Evolutionary conservation across 176 grass and related monocot genomes (phyloP).

Genomic region (Oropetium thomaeum): DNA sequence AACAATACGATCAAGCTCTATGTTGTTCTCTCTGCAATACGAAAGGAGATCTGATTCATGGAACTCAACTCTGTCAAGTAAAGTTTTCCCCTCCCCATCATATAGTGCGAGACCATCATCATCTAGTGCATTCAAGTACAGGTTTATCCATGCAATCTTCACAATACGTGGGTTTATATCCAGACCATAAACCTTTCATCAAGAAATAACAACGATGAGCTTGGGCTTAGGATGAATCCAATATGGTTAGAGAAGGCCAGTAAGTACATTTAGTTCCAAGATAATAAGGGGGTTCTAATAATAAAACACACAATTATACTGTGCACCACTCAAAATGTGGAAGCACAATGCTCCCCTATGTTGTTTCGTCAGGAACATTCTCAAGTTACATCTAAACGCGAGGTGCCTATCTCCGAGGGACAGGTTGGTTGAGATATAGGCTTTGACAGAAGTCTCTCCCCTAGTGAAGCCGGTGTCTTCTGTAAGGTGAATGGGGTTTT

Average conservation of each 20-base stretch:
- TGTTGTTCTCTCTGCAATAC: conserved; percentile 89
- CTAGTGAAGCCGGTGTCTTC: no score
- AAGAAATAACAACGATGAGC: conserved; percentile 2
- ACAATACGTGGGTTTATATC: conserved; percentile 98
- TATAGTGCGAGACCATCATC: conserved; percentile 76
- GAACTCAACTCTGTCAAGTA: conserved; percentile 96
- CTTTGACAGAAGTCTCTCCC: no score
- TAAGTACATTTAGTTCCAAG: not conserved
- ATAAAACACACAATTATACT: not conserved
- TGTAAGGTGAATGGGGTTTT: no score
- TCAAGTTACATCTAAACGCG: not conserved
- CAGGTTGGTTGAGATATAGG: no score
- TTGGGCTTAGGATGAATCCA: not conserved
- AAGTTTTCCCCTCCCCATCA: conserved; percentile 76
- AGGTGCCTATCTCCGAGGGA: no score
- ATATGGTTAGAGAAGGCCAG: not conserved
- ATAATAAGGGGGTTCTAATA: not conserved
- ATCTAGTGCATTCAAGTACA: conserved; percentile 92
- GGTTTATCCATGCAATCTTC: conserved; percentile 98
- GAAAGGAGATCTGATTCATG: conserved; percentile 96
- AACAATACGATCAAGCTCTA: conserved; percentile 93
- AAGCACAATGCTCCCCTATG: not conserved
- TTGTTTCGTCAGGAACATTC: not conserved
- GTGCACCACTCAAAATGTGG: not conserved
- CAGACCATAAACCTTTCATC: conserved; percentile 86